Conservation (phyloP, 805 yeast genomes). For the Pichia membranifaciens region DNA sequence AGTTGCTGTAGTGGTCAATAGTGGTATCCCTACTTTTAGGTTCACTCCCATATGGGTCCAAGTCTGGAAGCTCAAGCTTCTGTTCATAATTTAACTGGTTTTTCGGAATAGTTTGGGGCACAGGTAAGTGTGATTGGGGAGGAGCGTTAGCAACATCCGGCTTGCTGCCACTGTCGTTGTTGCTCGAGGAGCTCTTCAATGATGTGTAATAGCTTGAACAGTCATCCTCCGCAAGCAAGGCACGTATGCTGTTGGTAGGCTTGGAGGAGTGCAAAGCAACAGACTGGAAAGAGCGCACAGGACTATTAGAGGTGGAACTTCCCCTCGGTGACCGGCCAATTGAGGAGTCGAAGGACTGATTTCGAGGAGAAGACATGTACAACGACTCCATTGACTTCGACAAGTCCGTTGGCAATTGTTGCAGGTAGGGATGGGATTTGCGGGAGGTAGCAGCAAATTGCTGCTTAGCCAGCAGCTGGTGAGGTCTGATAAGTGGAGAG, state of each 20-base stretch:
- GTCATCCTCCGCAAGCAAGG: not conserved
- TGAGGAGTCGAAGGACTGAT: not conserved
- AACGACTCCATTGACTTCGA: slow-evolving; percentile 11
- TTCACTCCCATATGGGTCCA: not conserved
- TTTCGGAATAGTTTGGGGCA: not conserved
- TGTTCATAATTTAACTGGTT: not conserved
- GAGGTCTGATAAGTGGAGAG: slow-evolving; percentile 4
- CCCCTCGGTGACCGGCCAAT: slow-evolving; percentile 1
- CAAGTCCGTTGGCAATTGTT: slow-evolving; percentile 11
- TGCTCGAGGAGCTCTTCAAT: not conserved
- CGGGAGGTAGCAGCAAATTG: not conserved
- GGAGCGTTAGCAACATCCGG: too few relatives aligned
- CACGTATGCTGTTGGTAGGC: not conserved
- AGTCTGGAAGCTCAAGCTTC: not conserved
- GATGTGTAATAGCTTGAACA: not conserved
- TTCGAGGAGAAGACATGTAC: slow-evolving; percentile 6
- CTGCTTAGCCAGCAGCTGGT: slow-evolving; percentile 6
- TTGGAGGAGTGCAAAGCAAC: not conserved
- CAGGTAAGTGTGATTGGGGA: not conserved
- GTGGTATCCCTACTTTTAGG: not conserved
- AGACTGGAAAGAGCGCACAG: not conserved
- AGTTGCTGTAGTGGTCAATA: not conserved
- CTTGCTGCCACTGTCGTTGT: not conserved
- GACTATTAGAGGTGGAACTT: not conserved
- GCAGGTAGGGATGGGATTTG: slow-evolving; percentile 13